phyloP scores from a whole-genome alignment of 768 basidiomycete genomes.

The Panaeolus papilionaceus region DNA sequence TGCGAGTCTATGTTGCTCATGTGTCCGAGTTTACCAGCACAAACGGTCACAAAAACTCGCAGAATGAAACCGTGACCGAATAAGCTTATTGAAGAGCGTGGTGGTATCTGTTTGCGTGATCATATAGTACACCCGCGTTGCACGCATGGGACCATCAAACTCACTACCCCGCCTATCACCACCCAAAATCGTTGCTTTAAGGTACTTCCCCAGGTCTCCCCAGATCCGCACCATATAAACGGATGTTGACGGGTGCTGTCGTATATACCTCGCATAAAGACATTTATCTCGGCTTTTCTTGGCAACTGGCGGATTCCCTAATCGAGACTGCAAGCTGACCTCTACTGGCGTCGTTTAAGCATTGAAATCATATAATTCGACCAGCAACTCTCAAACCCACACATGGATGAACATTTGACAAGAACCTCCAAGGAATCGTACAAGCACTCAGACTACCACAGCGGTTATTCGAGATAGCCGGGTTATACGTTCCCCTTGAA shows the following conservation, averaged over 20 bases:
- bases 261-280: neutral
- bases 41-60: too few relatives aligned
- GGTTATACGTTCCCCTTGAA: neutral
- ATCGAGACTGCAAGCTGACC: neutral
- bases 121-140: neutral
- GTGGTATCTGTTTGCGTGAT: neutral
- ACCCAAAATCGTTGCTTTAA: neutral
- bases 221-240: neutral
- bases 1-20: too few relatives aligned
- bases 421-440: neutral
- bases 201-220: neutral
- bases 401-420: neutral
- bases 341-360: too few relatives aligned
- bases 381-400: neutral
- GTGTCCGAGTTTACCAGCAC: too few relatives aligned
- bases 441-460: neutral
- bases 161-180: neutral
- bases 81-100: neutral
- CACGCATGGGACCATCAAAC: neutral
- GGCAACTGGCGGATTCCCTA: neutral
- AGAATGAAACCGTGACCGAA: neutral
- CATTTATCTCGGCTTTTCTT: neutral
- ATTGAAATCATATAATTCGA: neutral
- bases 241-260: neutral
- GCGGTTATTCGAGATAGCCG: constrained; percentile 2